Evolutionary conservation across 108 stramenopile genomes (phyloP).

Genomic region (Nitzschia sp.): DNA sequence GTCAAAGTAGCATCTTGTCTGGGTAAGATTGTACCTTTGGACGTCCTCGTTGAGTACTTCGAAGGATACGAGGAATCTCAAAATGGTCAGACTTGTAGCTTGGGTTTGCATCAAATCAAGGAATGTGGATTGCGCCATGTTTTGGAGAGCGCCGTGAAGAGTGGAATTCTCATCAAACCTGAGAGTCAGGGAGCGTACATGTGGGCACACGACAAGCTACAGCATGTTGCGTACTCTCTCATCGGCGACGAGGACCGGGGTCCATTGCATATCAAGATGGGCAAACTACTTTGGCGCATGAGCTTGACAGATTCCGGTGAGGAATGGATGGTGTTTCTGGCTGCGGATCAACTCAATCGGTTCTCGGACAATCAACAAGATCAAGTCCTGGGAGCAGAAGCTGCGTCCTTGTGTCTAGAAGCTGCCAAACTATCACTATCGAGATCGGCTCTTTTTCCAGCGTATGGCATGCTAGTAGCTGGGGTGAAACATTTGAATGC

Average conservation of each 20-base stretch:
- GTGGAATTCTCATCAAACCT: slow-evolving; percentile 22
- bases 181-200: slow-evolving; percentile 14
- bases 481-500: slow-evolving; percentile 26
- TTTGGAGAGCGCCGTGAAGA: slow-evolving; percentile 12
- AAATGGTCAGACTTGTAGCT: not conserved
- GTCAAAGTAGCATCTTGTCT: slow-evolving; percentile 49
- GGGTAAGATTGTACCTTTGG: slow-evolving; percentile 29
- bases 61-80: not conserved
- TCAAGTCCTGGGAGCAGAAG: slow-evolving; percentile 15
- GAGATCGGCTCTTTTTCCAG: slow-evolving; percentile 40
- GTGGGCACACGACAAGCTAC: slow-evolving; percentile 48
- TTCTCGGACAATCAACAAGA: not conserved
- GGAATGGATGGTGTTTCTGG: slow-evolving; percentile 42
- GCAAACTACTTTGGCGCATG: slow-evolving; percentile 27
- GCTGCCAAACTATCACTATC: slow-evolving; percentile 37
- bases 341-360: slow-evolving; percentile 41
- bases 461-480: slow-evolving; percentile 28
- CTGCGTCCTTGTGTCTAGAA: slow-evolving; percentile 29
- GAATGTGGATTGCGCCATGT: slow-evolving; percentile 11
- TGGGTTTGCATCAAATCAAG: slow-evolving; percentile 2
- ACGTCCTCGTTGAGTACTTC: slow-evolving; percentile 20
- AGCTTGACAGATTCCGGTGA: slow-evolving; percentile 7
- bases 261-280: slow-evolving; percentile 27
- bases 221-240: slow-evolving; percentile 32
- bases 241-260: slow-evolving; percentile 9